These are phyloP conservation scores for Fusarium sp. DNA, from an alignment of 2,329 filamentous ascomycete species.

Conservation along the genomic window DNA sequence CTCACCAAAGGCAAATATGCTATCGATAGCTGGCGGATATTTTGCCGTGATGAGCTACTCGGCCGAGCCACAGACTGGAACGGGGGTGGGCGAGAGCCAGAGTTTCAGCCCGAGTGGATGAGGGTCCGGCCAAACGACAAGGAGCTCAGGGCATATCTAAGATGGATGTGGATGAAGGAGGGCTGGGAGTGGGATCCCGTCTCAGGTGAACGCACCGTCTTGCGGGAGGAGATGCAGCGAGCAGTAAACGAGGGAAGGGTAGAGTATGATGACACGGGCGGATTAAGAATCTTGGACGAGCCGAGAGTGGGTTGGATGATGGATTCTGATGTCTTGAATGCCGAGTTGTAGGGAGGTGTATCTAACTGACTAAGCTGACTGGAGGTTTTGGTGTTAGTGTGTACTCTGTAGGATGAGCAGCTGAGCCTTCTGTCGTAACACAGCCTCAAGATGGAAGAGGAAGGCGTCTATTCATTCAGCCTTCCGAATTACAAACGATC, in stretches of 20 bases:
- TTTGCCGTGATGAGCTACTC: slow-evolving; percentile 83
- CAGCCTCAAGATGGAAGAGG: neutral
- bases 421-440: neutral
- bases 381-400: neutral
- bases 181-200: slow-evolving; percentile 83
- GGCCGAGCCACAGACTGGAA: slow-evolving; percentile 74
- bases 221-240: slow-evolving; percentile 62
- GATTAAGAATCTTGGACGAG: slow-evolving; percentile 54
- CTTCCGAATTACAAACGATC: neutral
- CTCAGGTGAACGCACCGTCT: slow-evolving; percentile 70
- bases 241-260: slow-evolving; percentile 69
- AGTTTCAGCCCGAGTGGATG: slow-evolving; percentile 91
- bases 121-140: slow-evolving; percentile 85
- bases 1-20: slow-evolving; percentile 86
- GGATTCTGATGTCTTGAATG: neutral
- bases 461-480: neutral
- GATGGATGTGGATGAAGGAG: slow-evolving; percentile 93
- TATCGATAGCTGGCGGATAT: slow-evolving; percentile 92
- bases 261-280: slow-evolving; percentile 62
- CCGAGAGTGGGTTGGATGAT: neutral
- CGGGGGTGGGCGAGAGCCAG: slow-evolving; percentile 60
- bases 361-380: neutral
- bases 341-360: neutral
- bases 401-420: neutral
- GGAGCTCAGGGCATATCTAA: slow-evolving; percentile 85